Percentiles rank a stretch among this genome's conserved stretches.
These are phyloP conservation scores for Dillenia turbinata DNA, from an alignment of 164 flowering plant genomes.

Conservation along the genomic window DNA sequence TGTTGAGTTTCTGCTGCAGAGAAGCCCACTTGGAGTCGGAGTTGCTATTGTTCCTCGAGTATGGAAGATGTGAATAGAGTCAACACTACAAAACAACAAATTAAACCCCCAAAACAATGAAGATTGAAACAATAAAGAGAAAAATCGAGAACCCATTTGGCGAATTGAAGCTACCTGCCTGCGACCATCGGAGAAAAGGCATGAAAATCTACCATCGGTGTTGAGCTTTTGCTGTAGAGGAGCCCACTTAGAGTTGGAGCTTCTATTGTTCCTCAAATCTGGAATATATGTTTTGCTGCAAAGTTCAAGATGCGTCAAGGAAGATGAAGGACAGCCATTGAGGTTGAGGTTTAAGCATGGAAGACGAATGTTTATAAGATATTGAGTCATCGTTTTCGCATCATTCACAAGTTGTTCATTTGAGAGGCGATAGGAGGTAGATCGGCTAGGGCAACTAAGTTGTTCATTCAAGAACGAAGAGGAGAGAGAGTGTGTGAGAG, in stretches of 20 bases:
- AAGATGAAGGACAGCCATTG: conserved; percentile 6
- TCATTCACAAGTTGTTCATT: neutral
- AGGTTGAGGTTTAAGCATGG: conserved; percentile 5
- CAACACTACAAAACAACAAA: neutral
- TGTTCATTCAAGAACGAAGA: too few species aligned
- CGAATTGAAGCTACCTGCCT: conserved; percentile 26
- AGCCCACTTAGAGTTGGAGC: conserved; percentile 15
- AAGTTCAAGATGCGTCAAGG: conserved; percentile 7
- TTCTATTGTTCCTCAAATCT: neutral
- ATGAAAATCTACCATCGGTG: conserved; percentile 34
- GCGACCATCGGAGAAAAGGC: conserved; percentile 49
- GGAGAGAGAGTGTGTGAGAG: too few species aligned
- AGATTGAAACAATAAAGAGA: neutral
- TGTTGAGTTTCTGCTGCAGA: conserved; percentile 23
- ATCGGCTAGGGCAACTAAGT: too few species aligned
- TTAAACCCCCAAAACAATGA: neutral
- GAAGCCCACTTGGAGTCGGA: conserved; percentile 17
- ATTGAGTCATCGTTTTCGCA: conserved; percentile 23
- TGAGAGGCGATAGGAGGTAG: too few species aligned
- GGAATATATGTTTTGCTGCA: neutral
- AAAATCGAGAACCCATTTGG: neutral
- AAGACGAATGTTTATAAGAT: conserved; percentile 25
- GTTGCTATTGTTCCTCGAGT: too few species aligned
- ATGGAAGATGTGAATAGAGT: conserved; percentile 1
- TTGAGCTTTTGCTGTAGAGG: conserved; percentile 24